Evolutionary conservation across 164 flowering plant genomes (phyloP).

Genomic region (Chimonanthus praecox): DNA sequence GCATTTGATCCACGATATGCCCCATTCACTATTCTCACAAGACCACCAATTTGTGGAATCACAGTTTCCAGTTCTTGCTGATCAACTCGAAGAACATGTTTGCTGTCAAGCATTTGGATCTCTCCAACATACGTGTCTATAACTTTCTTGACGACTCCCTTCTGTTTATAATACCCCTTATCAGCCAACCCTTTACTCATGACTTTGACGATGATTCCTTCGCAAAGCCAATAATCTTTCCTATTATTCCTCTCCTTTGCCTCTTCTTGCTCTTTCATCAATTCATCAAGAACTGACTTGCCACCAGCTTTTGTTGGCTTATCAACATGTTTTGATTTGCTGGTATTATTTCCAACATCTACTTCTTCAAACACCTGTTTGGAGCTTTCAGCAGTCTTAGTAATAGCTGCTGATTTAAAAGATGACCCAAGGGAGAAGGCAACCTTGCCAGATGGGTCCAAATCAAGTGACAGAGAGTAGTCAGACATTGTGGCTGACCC

Average conservation of each 20-base stretch:
- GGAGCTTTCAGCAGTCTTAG: slow-evolving; percentile 41
- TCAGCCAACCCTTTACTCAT: slow-evolving; percentile 71
- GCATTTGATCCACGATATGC: slow-evolving; percentile 89
- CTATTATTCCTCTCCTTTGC: slow-evolving; percentile 66
- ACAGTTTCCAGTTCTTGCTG: slow-evolving; percentile 91
- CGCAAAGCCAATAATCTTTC: slow-evolving; percentile 82
- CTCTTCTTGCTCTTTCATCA: slow-evolving; percentile 84
- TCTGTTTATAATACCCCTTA: slow-evolving; percentile 83
- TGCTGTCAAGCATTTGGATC: slow-evolving; percentile 71
- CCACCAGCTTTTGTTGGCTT: slow-evolving; percentile 19
- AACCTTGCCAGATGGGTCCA: slow-evolving; percentile 43
- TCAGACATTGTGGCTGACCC: slow-evolving; percentile 7
- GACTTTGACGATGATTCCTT: slow-evolving; percentile 85
- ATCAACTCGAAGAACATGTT: slow-evolving; percentile 78
- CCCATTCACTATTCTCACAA: slow-evolving; percentile 79
- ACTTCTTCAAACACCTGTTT: slow-evolving; percentile 40
- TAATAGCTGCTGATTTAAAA: slow-evolving; percentile 16
- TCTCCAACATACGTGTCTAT: slow-evolving; percentile 84
- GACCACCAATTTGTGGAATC: slow-evolving; percentile 81
- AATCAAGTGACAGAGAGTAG: slow-evolving; percentile 15
- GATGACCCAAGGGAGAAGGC: slow-evolving; percentile 51
- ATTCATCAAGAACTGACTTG: slow-evolving; percentile 60
- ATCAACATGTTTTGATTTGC: slow-evolving; percentile 14
- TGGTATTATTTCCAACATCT: slow-evolving; percentile 19
- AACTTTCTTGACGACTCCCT: slow-evolving; percentile 67